Conservation (phyloP, 176 grass and related monocot species). For the Tillandsia leiboldiana region DNA sequence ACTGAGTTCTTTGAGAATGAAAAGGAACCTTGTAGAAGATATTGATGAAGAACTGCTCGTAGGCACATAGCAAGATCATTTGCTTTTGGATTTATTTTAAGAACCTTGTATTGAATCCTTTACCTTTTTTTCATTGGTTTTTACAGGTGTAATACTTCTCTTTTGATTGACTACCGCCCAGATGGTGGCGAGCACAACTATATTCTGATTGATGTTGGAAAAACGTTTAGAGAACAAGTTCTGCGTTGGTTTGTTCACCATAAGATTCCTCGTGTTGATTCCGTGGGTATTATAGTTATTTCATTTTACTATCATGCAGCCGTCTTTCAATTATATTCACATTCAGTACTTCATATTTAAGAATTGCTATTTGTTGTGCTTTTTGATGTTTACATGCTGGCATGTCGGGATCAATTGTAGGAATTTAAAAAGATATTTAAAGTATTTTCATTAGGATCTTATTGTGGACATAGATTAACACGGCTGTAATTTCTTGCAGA, state of each 20-base stretch:
- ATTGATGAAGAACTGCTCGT: too few species aligned
- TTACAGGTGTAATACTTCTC: constrained; percentile 85
- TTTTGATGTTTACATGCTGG: background rate
- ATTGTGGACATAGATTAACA: constrained; percentile 14
- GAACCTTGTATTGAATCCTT: background rate
- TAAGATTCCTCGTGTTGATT: constrained; percentile 86
- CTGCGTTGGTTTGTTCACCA: constrained; percentile 87
- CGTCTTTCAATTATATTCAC: background rate
- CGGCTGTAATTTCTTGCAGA: constrained; percentile 36
- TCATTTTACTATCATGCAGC: background rate
- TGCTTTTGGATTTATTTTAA: background rate
- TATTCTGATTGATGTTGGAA: constrained; percentile 90
- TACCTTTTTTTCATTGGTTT: constrained; percentile 8
- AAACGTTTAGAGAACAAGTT: constrained; percentile 92
- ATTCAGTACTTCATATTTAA: background rate
- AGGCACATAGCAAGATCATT: background rate
- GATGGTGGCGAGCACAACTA: constrained; percentile 56
- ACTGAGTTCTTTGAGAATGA: too few species aligned
- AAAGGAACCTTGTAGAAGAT: too few species aligned
- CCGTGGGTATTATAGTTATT: constrained; percentile 43
- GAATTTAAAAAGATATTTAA: too few species aligned
- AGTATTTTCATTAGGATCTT: too few species aligned
- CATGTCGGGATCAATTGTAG: too few species aligned
- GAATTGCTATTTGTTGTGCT: background rate
- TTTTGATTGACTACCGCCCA: constrained; percentile 91